Conservation (phyloP, 83 land plant species). For the Picea abies region DNA sequence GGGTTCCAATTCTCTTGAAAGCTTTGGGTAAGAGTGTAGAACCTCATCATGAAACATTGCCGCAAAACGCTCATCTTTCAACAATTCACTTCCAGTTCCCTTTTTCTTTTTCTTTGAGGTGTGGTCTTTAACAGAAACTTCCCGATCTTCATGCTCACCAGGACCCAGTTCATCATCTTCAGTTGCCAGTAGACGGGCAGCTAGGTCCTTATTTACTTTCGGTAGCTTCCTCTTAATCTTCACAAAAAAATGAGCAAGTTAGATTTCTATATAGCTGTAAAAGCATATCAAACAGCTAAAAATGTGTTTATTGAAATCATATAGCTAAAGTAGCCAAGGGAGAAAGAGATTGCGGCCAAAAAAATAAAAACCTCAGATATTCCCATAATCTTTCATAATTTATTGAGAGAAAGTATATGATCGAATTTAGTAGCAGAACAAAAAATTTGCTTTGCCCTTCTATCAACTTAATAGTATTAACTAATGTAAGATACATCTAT, state of each 20-base stretch:
- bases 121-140: neutral
- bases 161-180: conserved; percentile 49
- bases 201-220: conserved; percentile 84
- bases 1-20: neutral
- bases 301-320: neutral
- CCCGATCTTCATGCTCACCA: conserved; percentile 23
- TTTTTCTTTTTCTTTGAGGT: conserved; percentile 38
- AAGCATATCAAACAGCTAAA: neutral
- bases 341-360: too few relatives aligned
- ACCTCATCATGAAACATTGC: conserved; percentile 84
- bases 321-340: neutral
- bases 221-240: conserved; percentile 88
- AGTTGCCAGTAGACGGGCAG: conserved; percentile 57
- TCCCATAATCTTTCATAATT: neutral
- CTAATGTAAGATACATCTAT: too few relatives aligned
- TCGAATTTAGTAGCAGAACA: neutral
- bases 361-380: neutral
- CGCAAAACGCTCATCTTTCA: conserved; percentile 83
- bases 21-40: conserved; percentile 3
- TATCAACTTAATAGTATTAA: too few relatives aligned
- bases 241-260: conserved; percentile 6
- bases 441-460: neutral
- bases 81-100: conserved; percentile 45
- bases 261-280: neutral
- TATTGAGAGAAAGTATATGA: neutral